phyloP scores from a whole-genome alignment of 2,329 filamentous ascomycete species.

The Nannizzia gypsea region DNA sequence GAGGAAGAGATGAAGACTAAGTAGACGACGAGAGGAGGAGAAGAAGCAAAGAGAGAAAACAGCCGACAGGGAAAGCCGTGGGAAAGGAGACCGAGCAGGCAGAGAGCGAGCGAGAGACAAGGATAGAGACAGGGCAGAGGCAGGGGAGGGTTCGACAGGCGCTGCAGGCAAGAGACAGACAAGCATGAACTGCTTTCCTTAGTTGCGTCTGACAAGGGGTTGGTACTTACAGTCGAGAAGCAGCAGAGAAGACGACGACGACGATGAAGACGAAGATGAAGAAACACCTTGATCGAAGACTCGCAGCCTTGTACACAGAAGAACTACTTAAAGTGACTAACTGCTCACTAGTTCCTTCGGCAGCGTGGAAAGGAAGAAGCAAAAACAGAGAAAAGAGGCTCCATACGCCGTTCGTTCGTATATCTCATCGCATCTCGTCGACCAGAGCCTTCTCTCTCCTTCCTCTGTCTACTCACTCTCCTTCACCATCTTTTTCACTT shows the following conservation, averaged over 20 bases:
- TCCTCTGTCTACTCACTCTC: too few relatives aligned
- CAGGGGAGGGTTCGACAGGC: neutral
- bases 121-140: neutral
- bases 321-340: neutral
- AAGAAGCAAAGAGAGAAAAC: too few relatives aligned
- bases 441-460: too few relatives aligned
- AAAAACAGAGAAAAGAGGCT: neutral
- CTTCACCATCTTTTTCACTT: too few relatives aligned
- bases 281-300: too few relatives aligned
- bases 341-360: neutral
- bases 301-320: neutral
- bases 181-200: neutral
- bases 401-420: neutral
- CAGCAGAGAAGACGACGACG: neutral
- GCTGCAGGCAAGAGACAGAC: neutral
- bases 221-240: too few relatives aligned
- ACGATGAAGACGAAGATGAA: too few relatives aligned
- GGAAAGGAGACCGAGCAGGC: neutral
- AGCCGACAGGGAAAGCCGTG: neutral
- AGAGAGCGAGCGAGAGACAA: neutral
- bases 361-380: neutral
- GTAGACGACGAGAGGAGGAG: too few relatives aligned
- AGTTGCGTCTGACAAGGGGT: neutral
- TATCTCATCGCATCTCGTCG: too few relatives aligned
- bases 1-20: neutral